Percentiles rank a stretch among this genome's conserved stretches.
These are phyloP conservation scores for Penicillium macrosclerotiorum DNA, from an alignment of 495 filamentous ascomycete species.

Conservation along the genomic window DNA sequence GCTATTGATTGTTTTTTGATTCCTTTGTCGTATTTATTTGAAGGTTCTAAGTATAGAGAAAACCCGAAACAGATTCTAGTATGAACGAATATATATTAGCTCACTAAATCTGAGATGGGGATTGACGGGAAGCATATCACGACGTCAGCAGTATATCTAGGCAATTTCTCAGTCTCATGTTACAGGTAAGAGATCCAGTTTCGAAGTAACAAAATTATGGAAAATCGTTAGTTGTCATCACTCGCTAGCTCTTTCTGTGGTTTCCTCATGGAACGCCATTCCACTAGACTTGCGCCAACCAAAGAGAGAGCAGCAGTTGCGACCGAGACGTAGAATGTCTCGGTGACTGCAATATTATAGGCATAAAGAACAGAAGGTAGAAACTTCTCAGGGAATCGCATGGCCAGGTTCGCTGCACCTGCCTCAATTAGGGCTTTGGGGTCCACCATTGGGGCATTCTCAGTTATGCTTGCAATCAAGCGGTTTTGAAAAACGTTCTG, in stretches of 20 bases:
- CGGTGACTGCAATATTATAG: slow-evolving; percentile 68
- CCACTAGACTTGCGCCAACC: slow-evolving; percentile 56
- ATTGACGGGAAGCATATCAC: too few relatives aligned
- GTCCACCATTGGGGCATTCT: slow-evolving; percentile 51
- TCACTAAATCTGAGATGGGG: neutral
- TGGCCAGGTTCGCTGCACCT: slow-evolving; percentile 66
- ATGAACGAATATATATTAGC: neutral
- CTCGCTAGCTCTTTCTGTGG: too few relatives aligned
- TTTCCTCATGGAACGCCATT: slow-evolving; percentile 73
- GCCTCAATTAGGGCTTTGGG: slow-evolving; percentile 50
- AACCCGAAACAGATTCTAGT: too few relatives aligned
- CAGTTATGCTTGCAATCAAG: slow-evolving; percentile 55
- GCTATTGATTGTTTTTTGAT: neutral
- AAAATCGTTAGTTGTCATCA: neutral
- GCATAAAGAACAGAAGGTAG: slow-evolving; percentile 59
- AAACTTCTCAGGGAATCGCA: slow-evolving; percentile 39
- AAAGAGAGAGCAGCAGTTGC: slow-evolving; percentile 59
- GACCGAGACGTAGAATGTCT: slow-evolving; percentile 66
- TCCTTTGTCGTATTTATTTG: neutral
- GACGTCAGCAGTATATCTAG: too few relatives aligned
- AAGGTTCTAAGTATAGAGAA: too few relatives aligned
- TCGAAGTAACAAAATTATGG: neutral
- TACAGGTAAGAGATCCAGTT: too few relatives aligned
- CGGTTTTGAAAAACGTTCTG: slow-evolving; percentile 77
- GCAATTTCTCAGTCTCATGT: too few relatives aligned